These are phyloP conservation scores for Pisolithus thermaeus DNA, from an alignment of 1,284 basidiomycete genomes.

Conservation along the genomic window DNA sequence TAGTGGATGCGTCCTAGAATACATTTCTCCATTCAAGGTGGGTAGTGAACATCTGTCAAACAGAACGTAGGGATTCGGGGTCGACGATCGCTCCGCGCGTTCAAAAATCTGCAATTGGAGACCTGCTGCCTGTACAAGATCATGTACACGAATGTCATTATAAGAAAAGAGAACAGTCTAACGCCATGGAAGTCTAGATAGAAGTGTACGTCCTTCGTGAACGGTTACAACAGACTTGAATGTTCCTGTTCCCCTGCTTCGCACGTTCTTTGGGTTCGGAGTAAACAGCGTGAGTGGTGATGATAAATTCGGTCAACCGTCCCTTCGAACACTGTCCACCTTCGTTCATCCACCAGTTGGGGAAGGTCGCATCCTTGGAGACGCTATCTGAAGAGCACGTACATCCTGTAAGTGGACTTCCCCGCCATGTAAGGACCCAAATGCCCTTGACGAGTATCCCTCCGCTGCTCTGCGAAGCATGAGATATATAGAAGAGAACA, in stretches of 20 bases:
- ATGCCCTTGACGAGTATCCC: conserved; percentile 89
- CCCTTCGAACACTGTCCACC: conserved; percentile 98
- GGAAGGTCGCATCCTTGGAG: conserved; percentile 75
- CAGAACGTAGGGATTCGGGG: conserved; percentile 59
- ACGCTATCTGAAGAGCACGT: neutral
- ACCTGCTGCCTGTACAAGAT: conserved; percentile 73
- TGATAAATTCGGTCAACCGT: conserved; percentile 94
- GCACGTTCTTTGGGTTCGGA: conserved; percentile 57
- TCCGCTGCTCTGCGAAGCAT: conserved; percentile 58
- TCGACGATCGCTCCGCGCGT: conserved; percentile 93
- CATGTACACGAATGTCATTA: neutral
- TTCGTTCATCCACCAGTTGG: conserved; percentile 99
- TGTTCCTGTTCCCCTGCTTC: conserved; percentile 47
- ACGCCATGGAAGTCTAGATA: conserved; percentile 90
- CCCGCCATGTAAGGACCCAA: conserved; percentile 89
- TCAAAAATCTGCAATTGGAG: conserved; percentile 88
- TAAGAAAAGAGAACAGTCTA: no score
- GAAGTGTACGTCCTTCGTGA: conserved; percentile 78
- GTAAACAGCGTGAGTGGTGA: conserved; percentile 89
- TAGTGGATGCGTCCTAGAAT: conserved; percentile 61
- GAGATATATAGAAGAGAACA: conserved; percentile 2
- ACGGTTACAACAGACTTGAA: conserved; percentile 43
- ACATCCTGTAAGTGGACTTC: neutral
- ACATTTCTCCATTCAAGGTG: neutral
- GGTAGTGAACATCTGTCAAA: neutral